Percentiles rank a stretch among this genome's conserved stretches.
Evolutionary conservation across 176 grass and related monocot species (phyloP).

Genomic region (Zea luxurians): DNA sequence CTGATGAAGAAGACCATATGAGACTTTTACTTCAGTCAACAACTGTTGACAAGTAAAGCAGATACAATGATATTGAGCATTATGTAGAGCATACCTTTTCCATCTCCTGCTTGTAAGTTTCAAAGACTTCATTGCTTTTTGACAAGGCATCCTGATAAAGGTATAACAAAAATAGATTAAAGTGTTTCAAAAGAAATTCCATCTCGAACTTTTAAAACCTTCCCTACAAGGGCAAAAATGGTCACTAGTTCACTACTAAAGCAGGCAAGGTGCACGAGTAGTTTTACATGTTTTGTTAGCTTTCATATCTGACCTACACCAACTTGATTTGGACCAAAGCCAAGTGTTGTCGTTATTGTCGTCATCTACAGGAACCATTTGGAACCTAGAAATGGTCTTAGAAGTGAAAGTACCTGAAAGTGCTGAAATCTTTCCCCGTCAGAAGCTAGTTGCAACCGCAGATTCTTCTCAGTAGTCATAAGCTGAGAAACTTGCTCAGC

Average conservation of each 20-base stretch:
- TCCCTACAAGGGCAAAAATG: not conserved
- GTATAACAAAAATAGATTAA: conserved; percentile 15
- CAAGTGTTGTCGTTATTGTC: not conserved
- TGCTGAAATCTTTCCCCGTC: conserved; percentile 94
- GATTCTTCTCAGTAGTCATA: conserved; percentile 74
- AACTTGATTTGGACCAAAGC: not conserved
- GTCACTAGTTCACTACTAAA: not conserved
- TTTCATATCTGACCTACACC: conserved; percentile 1
- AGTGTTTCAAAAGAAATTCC: not conserved
- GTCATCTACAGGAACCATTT: not conserved
- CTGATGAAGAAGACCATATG: conserved; percentile 47
- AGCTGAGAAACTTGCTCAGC: conserved; percentile 95
- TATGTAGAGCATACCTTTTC: conserved; percentile 63
- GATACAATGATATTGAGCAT: conserved; percentile 20
- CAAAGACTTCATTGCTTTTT: conserved; percentile 95
- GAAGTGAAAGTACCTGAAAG: conserved; percentile 69
- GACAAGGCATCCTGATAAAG: conserved; percentile 78
- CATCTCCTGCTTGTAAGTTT: conserved; percentile 93
- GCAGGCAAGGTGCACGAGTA: not conserved
- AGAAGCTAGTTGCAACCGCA: conserved; percentile 70
- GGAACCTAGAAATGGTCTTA: not conserved
- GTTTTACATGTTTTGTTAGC: not conserved
- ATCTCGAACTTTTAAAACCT: conserved; percentile 9
- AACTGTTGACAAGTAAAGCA: conserved; percentile 8
- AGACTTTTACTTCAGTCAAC: conserved; percentile 3